phyloP scores from a whole-genome alignment of 2,329 filamentous ascomycete species.

The Pseudopithomyces maydicus region DNA sequence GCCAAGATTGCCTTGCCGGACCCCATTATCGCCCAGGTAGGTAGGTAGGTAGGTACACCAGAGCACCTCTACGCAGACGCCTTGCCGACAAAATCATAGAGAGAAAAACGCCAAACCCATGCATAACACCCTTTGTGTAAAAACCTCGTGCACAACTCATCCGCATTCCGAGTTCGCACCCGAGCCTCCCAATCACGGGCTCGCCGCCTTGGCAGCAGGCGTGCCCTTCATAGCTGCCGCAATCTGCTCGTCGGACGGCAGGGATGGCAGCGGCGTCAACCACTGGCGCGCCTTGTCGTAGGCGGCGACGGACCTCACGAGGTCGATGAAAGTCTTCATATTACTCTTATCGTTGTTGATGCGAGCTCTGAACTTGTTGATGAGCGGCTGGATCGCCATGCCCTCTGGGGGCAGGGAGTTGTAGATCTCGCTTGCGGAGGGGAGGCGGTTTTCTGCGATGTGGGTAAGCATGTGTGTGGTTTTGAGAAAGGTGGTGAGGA shows the following conservation, averaged over 20 bases:
- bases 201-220: constrained; percentile 7
- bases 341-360: constrained; percentile 44
- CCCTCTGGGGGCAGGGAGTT: constrained; percentile 51
- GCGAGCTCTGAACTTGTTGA: constrained; percentile 48
- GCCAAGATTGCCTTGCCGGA: no score
- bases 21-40: no score
- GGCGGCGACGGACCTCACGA: constrained; percentile 47
- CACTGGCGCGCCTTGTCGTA: constrained; percentile 36
- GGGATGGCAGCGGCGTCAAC: constrained; percentile 35
- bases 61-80: no score
- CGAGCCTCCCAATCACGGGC: background rate
- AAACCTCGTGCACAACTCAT: no score
- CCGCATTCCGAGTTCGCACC: no score
- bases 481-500: background rate
- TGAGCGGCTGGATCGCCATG: constrained; percentile 49
- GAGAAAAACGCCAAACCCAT: no score
- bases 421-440: constrained; percentile 52
- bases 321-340: constrained; percentile 47
- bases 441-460: constrained; percentile 31
- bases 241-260: constrained; percentile 38
- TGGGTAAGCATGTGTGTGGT: background rate
- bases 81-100: no score
- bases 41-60: no score
- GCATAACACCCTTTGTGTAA: no score
- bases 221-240: constrained; percentile 20